Percentiles rank a stretch among this genome's conserved stretches.
Evolutionary conservation across 2,329 filamentous ascomycete species (phyloP).

Genomic region (Cryphonectria radicalis): DNA sequence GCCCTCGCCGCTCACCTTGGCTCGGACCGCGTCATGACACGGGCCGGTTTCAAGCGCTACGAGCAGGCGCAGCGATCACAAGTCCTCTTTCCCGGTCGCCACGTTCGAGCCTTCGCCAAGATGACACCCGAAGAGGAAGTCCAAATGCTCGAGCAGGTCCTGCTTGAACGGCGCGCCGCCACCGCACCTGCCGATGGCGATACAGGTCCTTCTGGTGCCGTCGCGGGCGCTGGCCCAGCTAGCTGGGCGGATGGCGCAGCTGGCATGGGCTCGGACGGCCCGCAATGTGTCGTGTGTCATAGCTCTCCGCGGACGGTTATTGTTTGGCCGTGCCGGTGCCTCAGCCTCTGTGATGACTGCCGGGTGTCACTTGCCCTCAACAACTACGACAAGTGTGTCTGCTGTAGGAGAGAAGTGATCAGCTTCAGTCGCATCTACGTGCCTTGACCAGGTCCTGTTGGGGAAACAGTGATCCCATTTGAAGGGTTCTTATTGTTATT

Average conservation of each 20-base stretch:
- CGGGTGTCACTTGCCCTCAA: conserved; percentile 92
- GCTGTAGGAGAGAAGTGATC: conserved; percentile 83
- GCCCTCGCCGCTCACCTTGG: conserved; percentile 80
- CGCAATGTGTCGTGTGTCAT: conserved; percentile 93
- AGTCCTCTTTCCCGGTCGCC: conserved; percentile 60
- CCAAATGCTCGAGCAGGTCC: conserved; percentile 62
- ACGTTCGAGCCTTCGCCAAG: conserved; percentile 45
- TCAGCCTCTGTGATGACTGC: conserved; percentile 94
- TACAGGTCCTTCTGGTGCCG: conserved; percentile 21
- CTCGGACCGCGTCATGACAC: conserved; percentile 75
- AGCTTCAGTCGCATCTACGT: conserved; percentile 93
- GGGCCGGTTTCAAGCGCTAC: conserved; percentile 73
- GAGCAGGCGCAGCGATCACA: conserved; percentile 71
- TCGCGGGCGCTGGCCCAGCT: conserved; percentile 33
- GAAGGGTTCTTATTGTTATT: background rate
- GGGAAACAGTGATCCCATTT: background rate
- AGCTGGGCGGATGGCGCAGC: conserved; percentile 74
- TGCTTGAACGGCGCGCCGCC: conserved; percentile 54
- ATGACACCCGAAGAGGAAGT: conserved; percentile 63
- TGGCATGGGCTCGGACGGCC: conserved; percentile 71
- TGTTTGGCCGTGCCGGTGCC: conserved; percentile 94
- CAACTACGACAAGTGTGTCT: conserved; percentile 96
- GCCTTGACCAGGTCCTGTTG: conserved; percentile 52
- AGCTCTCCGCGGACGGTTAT: conserved; percentile 83
- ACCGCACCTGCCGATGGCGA: conserved; percentile 31